A percentile compares a stretch with the other conserved stretches of the same genome.
Evolutionary conservation across 1,139 yeast species (phyloP).

Genomic region (Neolecta irregularis): DNA sequence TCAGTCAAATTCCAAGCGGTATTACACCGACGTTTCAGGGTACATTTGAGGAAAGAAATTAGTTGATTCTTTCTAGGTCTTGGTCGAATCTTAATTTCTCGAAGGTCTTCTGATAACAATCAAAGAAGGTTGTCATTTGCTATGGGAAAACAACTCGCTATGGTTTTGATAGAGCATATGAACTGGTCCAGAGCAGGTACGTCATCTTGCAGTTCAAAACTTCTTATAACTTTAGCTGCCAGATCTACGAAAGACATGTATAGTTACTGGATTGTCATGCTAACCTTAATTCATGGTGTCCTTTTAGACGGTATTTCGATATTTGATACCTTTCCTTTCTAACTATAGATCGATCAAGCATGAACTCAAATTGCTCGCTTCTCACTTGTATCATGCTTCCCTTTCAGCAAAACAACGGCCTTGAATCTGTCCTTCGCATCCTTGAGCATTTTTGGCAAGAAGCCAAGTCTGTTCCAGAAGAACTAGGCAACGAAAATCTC

Average conservation of each 20-base stretch:
- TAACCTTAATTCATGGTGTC: conserved; percentile 14
- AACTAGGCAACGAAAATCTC: conserved; percentile 5
- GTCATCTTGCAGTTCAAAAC: conserved; percentile 1
- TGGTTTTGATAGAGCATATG: conserved; percentile 20
- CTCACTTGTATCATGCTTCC: conserved; percentile 9
- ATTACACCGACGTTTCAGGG: conserved; percentile 21
- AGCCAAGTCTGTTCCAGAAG: too few relatives aligned
- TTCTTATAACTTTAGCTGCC: conserved; percentile 4
- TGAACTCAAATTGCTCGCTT: too few relatives aligned
- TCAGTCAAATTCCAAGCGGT: conserved; percentile 20
- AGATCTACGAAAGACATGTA: conserved; percentile 12
- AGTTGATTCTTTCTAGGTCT: conserved; percentile 11
- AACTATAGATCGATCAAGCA: conserved; percentile 16
- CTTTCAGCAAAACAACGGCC: conserved; percentile 18
- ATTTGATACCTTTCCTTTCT: conserved; percentile 6
- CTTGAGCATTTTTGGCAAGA: conserved; percentile 18
- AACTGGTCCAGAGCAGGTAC: conserved; percentile 12
- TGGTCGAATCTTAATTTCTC: conserved; percentile 16
- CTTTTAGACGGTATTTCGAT: conserved; percentile 17
- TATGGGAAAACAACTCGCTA: conserved; percentile 22
- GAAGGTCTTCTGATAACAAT: conserved; percentile 19
- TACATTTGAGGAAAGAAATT: background rate
- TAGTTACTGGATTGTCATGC: conserved; percentile 14
- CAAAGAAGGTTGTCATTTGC: conserved; percentile 20
- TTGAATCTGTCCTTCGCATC: conserved; percentile 17